Evolutionary conservation across 192 early-diverging fungal species (phyloP), one percentile per base, ranked within the genome.

Genomic region (Coemansia sp.): DNA sequence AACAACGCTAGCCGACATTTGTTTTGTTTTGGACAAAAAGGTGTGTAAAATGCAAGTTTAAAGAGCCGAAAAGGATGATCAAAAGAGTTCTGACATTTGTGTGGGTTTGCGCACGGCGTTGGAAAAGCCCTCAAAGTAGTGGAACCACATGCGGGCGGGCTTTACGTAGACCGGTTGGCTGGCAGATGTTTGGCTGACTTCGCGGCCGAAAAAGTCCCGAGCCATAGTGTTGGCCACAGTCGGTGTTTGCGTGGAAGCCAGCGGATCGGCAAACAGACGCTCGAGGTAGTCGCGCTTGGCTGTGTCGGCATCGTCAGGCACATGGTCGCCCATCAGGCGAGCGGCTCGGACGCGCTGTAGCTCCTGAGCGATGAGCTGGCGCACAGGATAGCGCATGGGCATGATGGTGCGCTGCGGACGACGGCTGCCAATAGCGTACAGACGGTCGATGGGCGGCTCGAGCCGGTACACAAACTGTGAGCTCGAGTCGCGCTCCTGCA

Each of bases 71-170:
- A 49, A 56, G 21, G n/a, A 17, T 5, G 47, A 66, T 76, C 59
- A 87, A 21, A 89, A 58, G n/a, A 89, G 79, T 51, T 91, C 84
- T 10, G 79, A 67, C 41, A 94, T 75, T 27, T 81, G 75, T 15
- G 93, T 84, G 1, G 90, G 86, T 58, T 88, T 90, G 41, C 90
- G 83, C 23, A 96, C 93, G 11, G 94, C 94, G 69, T 96, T 94
- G 4, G 93, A 92, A 64, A 90, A 96, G 11, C 94, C 94, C 72
- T 96, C 94, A 62, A 94, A 89, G 67, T 85, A 95, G 69, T 87
- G 83, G 84, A 88, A 96, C 80, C 86, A 84, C 29, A 84, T 43
- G 17, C 56, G 57, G n/a, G 54, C 19, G 2, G 58, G 60, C n/a
- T 37, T 56, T 7, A 6, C n/a, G n/a, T 2, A 39, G 55, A 19